Evolutionary conservation across 495 filamentous ascomycete genomes (phyloP), one percentile per base, ranked within the genome.

Genomic region (Darksidea phi): DNA sequence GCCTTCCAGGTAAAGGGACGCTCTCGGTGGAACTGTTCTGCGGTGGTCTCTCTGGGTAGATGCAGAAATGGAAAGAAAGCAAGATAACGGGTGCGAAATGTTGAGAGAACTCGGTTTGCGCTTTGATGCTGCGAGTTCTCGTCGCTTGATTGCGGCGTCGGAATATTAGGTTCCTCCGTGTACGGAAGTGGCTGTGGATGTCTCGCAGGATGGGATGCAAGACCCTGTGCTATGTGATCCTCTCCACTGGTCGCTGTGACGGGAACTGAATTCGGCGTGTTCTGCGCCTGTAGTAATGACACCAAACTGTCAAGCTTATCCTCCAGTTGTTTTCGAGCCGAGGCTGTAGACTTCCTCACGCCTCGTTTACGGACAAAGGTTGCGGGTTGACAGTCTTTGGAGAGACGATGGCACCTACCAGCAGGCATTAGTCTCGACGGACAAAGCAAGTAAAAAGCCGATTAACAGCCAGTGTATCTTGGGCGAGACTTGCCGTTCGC

Each of bases 281-380:
- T 45, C 34, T 59, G 56, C 7, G 38, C 56, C 21, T 47, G 38
- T 0, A 59, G 36, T n/a, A 59, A 20, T 12, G 56, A 38, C 20
- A 59, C 56, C 42, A 59, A 51, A 20, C 47, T 25, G n/a, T 28
- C 36, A 12, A 59, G 47, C 23, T 59, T 59, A 7, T 59, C 56
- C 23, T 59, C 56, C 4, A 59, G 34, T n/a, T 59, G 45, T 17
- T 32, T 59, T 26, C 56, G 56, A 24, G 38, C 21, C 23, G 52
- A n/a, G 11, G 20, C 17, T 20, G 32, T 43, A n/a, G 45, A 1
- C 17, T 50, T 59, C 26, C 11, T 41, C 2, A 21, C 1, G 5
- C 56, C 25, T 34, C 56, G 28, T 32, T 42, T 51, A 26, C 56
- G 45, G n/a, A 41, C 23, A 10, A 42, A n/a, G 2, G 2, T 20